Base-by-base conservation (phyloP, 306 rosid species). In the Nissolia schottii region DNA sequence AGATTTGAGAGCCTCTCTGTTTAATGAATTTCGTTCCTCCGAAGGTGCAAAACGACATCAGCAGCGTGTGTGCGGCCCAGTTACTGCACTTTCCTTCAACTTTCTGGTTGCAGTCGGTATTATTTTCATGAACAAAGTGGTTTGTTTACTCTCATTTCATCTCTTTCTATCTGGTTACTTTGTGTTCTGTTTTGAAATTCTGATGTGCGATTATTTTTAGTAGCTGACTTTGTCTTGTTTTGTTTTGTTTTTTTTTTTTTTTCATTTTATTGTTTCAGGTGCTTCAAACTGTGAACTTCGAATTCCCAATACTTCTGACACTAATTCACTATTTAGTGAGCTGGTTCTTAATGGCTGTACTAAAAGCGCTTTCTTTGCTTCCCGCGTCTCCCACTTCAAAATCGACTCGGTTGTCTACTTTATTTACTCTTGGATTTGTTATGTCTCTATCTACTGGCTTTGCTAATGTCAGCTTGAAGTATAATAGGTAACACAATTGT, bases 401-500 rank as follows among this genome's bases (percentile, higher is more conserved):
- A 75, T 72, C 93, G 1, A 85, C 92, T 29, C 90, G 74, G 7
- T 32, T 77, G 14, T 81, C 98, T 57, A 77, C 90, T 49, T 82
- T 92, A 68, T 70, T 88, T 80, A 72, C 90, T 49, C 98, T 92
- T 74, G 96, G 98, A 40, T 78, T 87, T 81, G 98, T 92, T 74
- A 92, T 92, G 98, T 78, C 98, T 65, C 77, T 92, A 9, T 92
- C 96, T 27, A 89, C 98, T 1, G 94, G 98, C 78, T 86, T 92
- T 43, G 96, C 98, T 53, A 89, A 92, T 61, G 96, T 89, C 74
- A 92, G 96, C 88, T 83, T 92, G 88, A 92, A 90, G 84, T 88
- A 87, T 69, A 92, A 92, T 63, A 89, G 98, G 98, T 92, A 78
- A 70, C 81, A 48, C 32, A 50, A 34, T 66, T 58, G 8, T 25